Conservation (phyloP, 2,329 filamentous ascomycete genomes). For the Venturia aucupariae region DNA sequence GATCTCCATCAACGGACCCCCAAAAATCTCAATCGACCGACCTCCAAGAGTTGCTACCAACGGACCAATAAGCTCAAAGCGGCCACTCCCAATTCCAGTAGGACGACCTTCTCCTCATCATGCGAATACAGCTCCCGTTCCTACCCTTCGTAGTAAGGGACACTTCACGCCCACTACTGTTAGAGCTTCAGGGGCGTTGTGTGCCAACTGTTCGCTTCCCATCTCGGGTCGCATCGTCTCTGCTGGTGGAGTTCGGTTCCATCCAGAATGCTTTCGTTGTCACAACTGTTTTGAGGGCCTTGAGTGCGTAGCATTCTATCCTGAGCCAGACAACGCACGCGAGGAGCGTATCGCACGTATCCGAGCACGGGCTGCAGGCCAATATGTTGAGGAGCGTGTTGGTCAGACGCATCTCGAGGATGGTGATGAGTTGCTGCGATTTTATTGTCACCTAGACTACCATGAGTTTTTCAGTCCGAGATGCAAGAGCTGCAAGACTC, state of each 20-base stretch:
- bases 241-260: constrained; percentile 73
- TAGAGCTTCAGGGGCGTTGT: constrained; percentile 58
- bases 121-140: constrained; percentile 24
- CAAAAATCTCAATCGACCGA: not conserved
- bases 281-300: constrained; percentile 78
- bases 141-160: constrained; percentile 23
- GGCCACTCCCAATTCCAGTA: constrained; percentile 36
- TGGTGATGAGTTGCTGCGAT: constrained; percentile 59
- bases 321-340: constrained; percentile 69
- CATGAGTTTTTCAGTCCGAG: constrained; percentile 88
- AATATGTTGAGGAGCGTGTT: constrained; percentile 48
- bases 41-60: not conserved
- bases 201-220: constrained; percentile 71
- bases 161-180: constrained; percentile 33
- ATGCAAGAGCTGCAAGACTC: constrained; percentile 93
- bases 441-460: constrained; percentile 98
- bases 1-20: constrained; percentile 8
- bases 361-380: constrained; percentile 45
- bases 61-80: constrained; percentile 27
- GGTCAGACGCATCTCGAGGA: constrained; percentile 50
- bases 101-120: constrained; percentile 36
- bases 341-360: constrained; percentile 66
- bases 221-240: constrained; percentile 89
- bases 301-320: constrained; percentile 93
- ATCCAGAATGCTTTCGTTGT: constrained; percentile 88